These are phyloP conservation scores for Pisolithus microcarpus DNA, from an alignment of 768 basidiomycete species.

Conservation along the genomic window DNA sequence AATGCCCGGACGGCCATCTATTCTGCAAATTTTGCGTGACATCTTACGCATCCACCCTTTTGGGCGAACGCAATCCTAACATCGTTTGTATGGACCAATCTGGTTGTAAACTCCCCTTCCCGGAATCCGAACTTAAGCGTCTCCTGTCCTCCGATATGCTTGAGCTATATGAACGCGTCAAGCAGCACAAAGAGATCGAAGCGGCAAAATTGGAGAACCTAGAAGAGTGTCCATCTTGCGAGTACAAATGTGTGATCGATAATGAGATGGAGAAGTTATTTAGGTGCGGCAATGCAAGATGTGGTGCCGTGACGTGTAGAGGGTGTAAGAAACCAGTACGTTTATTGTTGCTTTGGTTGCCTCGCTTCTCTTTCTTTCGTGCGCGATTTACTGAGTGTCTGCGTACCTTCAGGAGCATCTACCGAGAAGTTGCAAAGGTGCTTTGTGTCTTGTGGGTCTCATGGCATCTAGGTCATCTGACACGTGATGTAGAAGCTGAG, in stretches of 20 bases:
- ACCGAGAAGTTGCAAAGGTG: conserved; percentile 75
- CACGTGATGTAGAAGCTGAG: conserved; percentile 47
- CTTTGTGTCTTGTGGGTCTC: neutral
- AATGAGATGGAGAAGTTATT: conserved; percentile 56
- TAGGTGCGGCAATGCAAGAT: conserved; percentile 53
- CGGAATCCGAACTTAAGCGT: conserved; percentile 59
- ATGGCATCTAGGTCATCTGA: neutral
- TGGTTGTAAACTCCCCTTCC: conserved; percentile 62
- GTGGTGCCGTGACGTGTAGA: conserved; percentile 72
- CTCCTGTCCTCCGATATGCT: conserved; percentile 63
- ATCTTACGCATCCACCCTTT: conserved; percentile 56
- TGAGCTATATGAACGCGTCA: conserved; percentile 64
- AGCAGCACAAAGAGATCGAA: conserved; percentile 73
- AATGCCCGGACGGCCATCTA: conserved; percentile 84
- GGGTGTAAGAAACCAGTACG: conserved; percentile 66
- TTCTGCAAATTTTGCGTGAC: conserved; percentile 75
- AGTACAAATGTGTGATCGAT: conserved; percentile 77
- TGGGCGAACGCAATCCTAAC: conserved; percentile 54
- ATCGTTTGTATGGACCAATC: conserved; percentile 81
- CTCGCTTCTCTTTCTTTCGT: neutral
- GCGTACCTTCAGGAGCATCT: conserved; percentile 54
- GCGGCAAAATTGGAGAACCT: conserved; percentile 71
- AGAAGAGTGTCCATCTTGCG: conserved; percentile 89
- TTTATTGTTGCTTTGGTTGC: conserved; percentile 5
- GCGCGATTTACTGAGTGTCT: neutral